phyloP scores from a whole-genome alignment of 2,329 filamentous ascomycete genomes.

The Fusarium beomiforme region DNA sequence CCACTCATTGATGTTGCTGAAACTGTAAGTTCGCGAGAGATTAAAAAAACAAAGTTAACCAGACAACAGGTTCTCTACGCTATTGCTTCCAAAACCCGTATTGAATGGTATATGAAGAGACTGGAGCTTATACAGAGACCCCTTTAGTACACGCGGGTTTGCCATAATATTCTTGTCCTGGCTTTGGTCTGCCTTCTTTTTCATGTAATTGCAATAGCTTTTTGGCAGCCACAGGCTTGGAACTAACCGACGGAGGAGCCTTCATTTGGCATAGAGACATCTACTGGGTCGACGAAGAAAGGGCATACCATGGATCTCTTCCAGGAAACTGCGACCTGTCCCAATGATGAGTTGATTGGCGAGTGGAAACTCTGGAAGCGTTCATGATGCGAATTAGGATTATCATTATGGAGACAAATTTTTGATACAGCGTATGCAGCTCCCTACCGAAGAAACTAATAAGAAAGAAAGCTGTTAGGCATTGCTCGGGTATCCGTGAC shows the following conservation, averaged over 20 bases:
- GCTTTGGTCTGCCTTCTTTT: neutral
- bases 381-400: neutral
- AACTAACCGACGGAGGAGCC: neutral
- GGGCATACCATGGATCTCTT: neutral
- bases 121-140: neutral
- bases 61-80: neutral
- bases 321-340: neutral
- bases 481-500: neutral
- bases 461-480: neutral
- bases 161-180: neutral
- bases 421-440: neutral
- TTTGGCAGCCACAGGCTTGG: neutral
- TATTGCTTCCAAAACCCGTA: neutral
- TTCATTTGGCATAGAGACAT: neutral
- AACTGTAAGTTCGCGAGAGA: conserved; percentile 23
- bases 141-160: conserved; percentile 14
- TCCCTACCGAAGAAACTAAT: neutral
- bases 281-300: neutral
- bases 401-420: neutral
- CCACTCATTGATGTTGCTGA: conserved; percentile 39
- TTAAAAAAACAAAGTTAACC: no score
- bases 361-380: neutral
- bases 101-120: conserved; percentile 10
- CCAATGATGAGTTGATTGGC: neutral
- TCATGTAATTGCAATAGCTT: neutral